Evolutionary conservation across 345 rosid species (phyloP).

Genomic region (Anacardium occidentale): DNA sequence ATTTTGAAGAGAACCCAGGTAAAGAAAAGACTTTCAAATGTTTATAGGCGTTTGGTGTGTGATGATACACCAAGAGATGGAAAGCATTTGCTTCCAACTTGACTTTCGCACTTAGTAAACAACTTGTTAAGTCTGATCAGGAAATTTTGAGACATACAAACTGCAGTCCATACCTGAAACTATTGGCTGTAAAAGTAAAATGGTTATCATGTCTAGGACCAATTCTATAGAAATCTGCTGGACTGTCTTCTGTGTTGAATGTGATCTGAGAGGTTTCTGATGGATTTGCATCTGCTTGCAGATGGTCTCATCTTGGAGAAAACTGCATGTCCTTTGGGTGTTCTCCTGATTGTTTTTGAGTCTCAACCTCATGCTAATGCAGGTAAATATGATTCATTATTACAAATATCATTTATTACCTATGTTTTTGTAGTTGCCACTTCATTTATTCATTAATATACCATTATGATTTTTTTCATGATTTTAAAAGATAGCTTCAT

Average conservation of each 20-base stretch:
- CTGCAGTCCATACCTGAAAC: background rate
- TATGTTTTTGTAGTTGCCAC: background rate
- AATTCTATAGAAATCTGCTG: background rate
- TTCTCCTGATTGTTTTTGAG: slow-evolving; percentile 92
- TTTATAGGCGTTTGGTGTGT: slow-evolving; percentile 5
- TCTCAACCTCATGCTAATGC: slow-evolving; percentile 97
- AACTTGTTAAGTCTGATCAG: background rate
- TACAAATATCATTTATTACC: background rate
- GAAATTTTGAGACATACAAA: background rate
- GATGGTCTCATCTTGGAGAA: slow-evolving; percentile 93
- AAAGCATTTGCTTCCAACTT: background rate
- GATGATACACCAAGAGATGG: background rate
- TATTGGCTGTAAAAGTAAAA: background rate
- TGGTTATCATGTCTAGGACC: background rate
- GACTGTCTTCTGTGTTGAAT: background rate
- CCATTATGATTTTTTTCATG: slow-evolving; percentile 17
- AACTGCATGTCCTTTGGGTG: slow-evolving; percentile 95
- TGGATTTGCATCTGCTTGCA: slow-evolving; percentile 59
- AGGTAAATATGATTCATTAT: slow-evolving; percentile 45
- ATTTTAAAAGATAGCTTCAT: slow-evolving; percentile 79
- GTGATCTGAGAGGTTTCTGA: slow-evolving; percentile 19
- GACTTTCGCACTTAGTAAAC: background rate
- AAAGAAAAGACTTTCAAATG: slow-evolving; percentile 17
- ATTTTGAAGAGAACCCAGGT: slow-evolving; percentile 91
- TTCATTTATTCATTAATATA: slow-evolving; percentile 4